Evolutionary conservation across 768 basidiomycete species (phyloP).

Genomic region (Amanita exitialis): DNA sequence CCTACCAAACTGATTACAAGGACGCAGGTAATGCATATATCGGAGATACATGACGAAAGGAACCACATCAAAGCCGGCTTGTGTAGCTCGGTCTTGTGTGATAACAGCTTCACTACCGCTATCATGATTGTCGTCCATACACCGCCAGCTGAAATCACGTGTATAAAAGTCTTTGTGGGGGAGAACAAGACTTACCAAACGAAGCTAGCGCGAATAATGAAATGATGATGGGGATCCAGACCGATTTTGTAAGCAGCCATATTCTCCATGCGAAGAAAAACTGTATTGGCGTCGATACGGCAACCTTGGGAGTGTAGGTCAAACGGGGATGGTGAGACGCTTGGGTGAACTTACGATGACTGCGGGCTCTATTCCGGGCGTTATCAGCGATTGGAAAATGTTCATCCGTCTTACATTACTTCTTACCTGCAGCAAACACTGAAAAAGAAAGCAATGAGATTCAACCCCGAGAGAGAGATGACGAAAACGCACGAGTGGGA

Average conservation of each 20-base stretch:
- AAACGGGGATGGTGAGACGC: neutral
- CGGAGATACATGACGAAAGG: conserved; percentile 28
- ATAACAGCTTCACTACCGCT: conserved; percentile 23
- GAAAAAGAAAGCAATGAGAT: conserved; percentile 11
- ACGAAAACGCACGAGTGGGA: conserved; percentile 18
- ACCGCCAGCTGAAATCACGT: conserved; percentile 22
- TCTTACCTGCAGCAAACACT: conserved; percentile 19
- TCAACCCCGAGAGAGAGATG: neutral
- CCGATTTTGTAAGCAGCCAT: conserved; percentile 27
- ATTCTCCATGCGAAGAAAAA: conserved; percentile 37
- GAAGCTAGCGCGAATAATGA: conserved; percentile 24
- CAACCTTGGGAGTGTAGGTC: conserved; percentile 18
- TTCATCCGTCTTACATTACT: neutral
- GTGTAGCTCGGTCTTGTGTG: conserved; percentile 32
- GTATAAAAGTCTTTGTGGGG: neutral
- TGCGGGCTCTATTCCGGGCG: conserved; percentile 18
- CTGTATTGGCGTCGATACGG: conserved; percentile 37
- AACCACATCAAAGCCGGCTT: conserved; percentile 36
- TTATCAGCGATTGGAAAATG: neutral
- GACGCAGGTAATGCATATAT: conserved; percentile 29
- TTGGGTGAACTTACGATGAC: conserved; percentile 16
- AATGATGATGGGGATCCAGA: conserved; percentile 22
- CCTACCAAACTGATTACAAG: conserved; percentile 28
- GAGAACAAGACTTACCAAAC: conserved; percentile 16
- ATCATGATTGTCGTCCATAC: conserved; percentile 30